These are phyloP conservation scores for Aspergillus mulundensis DNA, from an alignment of 495 filamentous ascomycete genomes.

Conservation along the genomic window DNA sequence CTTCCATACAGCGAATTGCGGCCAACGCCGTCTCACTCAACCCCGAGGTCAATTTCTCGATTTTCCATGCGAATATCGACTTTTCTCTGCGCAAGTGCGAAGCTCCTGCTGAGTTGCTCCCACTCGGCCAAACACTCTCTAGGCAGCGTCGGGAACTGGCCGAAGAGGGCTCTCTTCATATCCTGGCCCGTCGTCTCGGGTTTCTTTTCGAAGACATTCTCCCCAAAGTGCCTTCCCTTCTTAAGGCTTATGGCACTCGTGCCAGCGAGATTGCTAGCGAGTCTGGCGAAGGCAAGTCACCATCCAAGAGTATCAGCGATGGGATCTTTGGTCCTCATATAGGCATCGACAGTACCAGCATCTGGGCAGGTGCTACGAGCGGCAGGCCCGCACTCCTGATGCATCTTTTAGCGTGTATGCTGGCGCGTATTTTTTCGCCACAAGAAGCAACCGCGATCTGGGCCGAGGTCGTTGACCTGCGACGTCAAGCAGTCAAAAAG, in stretches of 20 bases:
- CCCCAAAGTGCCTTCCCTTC: neutral
- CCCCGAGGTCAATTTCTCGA: constrained; percentile 1
- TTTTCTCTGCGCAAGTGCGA: constrained; percentile 7
- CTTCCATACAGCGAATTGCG: neutral
- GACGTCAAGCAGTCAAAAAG: neutral
- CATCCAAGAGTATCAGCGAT: neutral
- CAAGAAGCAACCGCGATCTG: constrained; percentile 13
- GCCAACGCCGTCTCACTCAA: neutral
- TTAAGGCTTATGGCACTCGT: constrained; percentile 6
- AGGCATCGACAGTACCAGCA: constrained; percentile 7
- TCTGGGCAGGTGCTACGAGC: constrained; percentile 11
- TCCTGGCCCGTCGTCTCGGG: constrained; percentile 6
- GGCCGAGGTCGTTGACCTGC: constrained; percentile 4
- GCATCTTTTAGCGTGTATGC: constrained; percentile 12
- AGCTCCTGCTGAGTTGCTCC: constrained; percentile 2
- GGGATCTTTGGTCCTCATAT: constrained; percentile 4
- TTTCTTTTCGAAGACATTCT: constrained; percentile 5
- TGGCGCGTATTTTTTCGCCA: constrained; percentile 10
- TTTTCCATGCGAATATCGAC: constrained; percentile 8
- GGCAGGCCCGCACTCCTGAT: neutral
- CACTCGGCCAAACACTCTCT: constrained; percentile 4
- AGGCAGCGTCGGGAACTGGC: constrained; percentile 1
- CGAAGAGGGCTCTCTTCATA: constrained; percentile 8
- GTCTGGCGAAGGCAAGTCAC: neutral
- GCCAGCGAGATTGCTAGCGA: constrained; percentile 4